Conservation (phyloP, 140 eudicot genomes). For the Eryngium alpinum region DNA sequence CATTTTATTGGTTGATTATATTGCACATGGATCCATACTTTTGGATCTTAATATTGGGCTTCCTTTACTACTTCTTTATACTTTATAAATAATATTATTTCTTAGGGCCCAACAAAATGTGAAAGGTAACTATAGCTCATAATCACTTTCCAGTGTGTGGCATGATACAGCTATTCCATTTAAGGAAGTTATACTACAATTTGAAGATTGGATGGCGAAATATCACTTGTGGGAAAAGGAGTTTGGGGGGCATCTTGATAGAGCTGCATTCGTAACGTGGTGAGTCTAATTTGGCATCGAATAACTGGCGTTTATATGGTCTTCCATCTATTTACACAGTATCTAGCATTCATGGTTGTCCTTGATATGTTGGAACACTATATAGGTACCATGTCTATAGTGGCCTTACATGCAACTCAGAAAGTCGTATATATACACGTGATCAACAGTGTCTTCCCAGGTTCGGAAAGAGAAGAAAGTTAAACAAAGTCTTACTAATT, state of each 20-base stretch:
- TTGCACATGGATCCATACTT: no score
- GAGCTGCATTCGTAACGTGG: conserved; percentile 96
- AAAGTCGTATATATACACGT: not conserved
- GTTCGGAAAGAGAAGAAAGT: not conserved
- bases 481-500: conserved; percentile 1
- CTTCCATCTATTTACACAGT: not conserved
- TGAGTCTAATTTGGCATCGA: conserved; percentile 23
- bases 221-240: conserved; percentile 48
- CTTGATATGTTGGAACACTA: not conserved
- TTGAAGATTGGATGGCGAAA: conserved; percentile 72
- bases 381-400: no score
- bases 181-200: conserved; percentile 65
- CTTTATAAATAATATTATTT: no score
- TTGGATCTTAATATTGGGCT: no score
- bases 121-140: no score
- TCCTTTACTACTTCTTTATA: no score
- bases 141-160: conserved; percentile 68
- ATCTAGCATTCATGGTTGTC: not conserved
- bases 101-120: no score
- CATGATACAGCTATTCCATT: conserved; percentile 91
- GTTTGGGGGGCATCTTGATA: conserved; percentile 41
- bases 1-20: no score
- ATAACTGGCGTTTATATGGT: not conserved
- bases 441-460: not conserved
- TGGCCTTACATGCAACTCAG: not conserved